Evolutionary conservation across 2,329 filamentous ascomycete species (phyloP).

Genomic region (Sporothrix euskadiensis): DNA sequence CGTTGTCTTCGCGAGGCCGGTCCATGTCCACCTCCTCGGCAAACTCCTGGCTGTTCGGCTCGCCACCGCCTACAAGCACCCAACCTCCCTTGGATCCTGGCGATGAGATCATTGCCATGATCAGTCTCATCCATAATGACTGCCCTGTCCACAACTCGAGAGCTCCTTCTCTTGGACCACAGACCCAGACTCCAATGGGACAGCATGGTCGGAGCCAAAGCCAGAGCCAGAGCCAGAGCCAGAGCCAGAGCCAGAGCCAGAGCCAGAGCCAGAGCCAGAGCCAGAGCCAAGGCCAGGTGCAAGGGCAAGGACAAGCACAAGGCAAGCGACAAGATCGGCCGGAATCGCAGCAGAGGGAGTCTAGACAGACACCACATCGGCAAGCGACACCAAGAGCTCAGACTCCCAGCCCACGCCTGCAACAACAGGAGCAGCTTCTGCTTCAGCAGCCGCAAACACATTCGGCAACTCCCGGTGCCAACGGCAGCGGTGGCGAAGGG

Average conservation of each 20-base stretch:
- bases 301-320: too few species aligned
- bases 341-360: not conserved
- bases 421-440: not conserved
- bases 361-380: not conserved
- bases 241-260: not conserved
- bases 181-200: not conserved
- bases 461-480: not conserved
- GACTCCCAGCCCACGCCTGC: not conserved
- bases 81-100: slow-evolving; percentile 4
- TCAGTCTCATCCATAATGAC: slow-evolving; percentile 15
- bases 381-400: not conserved
- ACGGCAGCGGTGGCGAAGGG: not conserved
- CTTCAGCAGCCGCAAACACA: not conserved
- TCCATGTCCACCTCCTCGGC: slow-evolving; percentile 7
- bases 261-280: not conserved
- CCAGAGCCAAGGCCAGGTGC: too few species aligned
- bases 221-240: not conserved
- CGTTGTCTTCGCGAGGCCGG: not conserved
- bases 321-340: too few species aligned
- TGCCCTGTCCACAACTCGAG: slow-evolving; percentile 27
- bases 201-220: not conserved
- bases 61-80: not conserved
- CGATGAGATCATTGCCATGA: slow-evolving; percentile 32
- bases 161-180: not conserved
- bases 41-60: slow-evolving; percentile 1